phyloP scores from a whole-genome alignment of 2,329 filamentous ascomycete species.

The Ophiostoma novo-ulmi region DNA sequence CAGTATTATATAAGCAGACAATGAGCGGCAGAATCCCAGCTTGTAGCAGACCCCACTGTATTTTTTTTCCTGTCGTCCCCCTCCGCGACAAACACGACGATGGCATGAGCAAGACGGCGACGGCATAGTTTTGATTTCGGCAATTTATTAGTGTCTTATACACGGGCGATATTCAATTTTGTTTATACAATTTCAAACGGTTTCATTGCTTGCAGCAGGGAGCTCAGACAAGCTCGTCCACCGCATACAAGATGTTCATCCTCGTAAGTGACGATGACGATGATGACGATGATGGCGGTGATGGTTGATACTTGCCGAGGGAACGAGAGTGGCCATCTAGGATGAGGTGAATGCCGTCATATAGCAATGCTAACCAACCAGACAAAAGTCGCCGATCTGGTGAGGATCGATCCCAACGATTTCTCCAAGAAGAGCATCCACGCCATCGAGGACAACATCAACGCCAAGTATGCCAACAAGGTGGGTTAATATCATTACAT shows the following conservation, averaged over 20 bases:
- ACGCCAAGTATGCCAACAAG: conserved; percentile 93
- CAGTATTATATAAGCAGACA: not conserved
- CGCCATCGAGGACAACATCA: conserved; percentile 94
- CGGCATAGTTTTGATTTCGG: not conserved
- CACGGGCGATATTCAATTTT: not conserved
- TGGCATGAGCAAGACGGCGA: not conserved
- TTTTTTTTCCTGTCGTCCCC: conserved; percentile 22
- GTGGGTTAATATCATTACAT: conserved; percentile 31
- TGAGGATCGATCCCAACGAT: conserved; percentile 85
- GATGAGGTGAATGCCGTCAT: not conserved
- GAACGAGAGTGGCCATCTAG: not conserved
- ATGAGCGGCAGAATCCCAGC: conserved; percentile 18
- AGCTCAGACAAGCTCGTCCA: not conserved
- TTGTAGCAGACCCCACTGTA: conserved; percentile 14
- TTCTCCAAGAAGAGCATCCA: conserved; percentile 77
- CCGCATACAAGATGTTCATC: conserved; percentile 44
- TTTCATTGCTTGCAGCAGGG: not conserved
- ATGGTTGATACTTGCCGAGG: not conserved
- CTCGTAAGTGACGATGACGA: conserved; percentile 37
- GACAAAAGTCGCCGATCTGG: conserved; percentile 91
- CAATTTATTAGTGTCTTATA: not conserved
- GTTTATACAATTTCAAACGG: not conserved
- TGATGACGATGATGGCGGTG: not conserved
- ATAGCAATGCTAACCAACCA: conserved; percentile 35
- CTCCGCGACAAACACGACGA: conserved; percentile 16